Percentiles rank a stretch among this genome's conserved stretches.
Evolutionary conservation across 148 eudicot species (phyloP).

Genomic region (Silene conica): DNA sequence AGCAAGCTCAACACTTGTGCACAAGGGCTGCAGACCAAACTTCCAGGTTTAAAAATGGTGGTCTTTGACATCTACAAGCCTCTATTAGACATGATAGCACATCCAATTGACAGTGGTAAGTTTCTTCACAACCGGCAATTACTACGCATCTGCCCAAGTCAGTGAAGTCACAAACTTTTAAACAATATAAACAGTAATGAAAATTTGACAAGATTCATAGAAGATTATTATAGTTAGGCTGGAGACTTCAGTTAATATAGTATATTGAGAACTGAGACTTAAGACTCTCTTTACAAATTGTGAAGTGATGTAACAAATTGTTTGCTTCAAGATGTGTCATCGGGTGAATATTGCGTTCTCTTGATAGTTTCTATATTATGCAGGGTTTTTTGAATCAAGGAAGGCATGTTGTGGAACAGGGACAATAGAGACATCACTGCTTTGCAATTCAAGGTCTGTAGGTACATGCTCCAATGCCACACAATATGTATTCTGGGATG

Average conservation of each 20-base stretch:
- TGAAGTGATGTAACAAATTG: too few relatives aligned
- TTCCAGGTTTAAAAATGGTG: constrained; percentile 57
- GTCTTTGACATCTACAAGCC: constrained; percentile 75
- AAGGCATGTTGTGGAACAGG: constrained; percentile 86
- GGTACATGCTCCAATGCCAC: constrained; percentile 80
- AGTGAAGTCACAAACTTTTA: neutral
- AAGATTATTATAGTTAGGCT: neutral
- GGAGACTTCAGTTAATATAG: too few relatives aligned
- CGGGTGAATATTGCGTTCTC: neutral
- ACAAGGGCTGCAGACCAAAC: constrained; percentile 33
- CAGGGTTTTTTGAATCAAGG: constrained; percentile 79
- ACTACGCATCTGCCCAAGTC: neutral
- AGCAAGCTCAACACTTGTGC: constrained; percentile 50
- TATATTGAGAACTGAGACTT: too few relatives aligned
- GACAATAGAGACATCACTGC: constrained; percentile 67
- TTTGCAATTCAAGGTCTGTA: constrained; percentile 60
- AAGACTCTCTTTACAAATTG: too few relatives aligned
- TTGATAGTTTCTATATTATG: neutral
- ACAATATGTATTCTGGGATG: constrained; percentile 75
- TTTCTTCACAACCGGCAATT: constrained; percentile 9
- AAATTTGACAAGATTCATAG: neutral
- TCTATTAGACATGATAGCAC: constrained; percentile 53
- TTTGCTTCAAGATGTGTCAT: neutral
- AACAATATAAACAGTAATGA: neutral
- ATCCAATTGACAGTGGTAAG: constrained; percentile 57